Conservation (phyloP, 2,329 filamentous ascomycete genomes). For the Septoria linicola region DNA sequence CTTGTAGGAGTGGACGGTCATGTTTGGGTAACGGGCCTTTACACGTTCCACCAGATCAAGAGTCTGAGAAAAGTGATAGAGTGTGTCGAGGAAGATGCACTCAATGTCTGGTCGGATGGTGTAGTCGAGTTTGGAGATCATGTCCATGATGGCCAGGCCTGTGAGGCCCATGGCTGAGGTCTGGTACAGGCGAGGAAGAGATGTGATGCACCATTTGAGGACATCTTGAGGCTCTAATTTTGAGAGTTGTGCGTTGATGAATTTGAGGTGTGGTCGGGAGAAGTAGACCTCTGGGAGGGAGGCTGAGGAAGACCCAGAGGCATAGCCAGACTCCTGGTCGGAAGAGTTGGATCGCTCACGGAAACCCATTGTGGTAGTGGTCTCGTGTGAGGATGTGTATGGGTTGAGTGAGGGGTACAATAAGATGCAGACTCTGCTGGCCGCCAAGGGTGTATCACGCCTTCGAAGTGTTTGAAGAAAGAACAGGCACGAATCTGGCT, state of each 20-base stretch:
- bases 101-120: constrained; percentile 56
- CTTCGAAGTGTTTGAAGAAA: too few relatives aligned
- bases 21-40: constrained; percentile 70
- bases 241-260: constrained; percentile 86
- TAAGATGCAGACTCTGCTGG: constrained; percentile 7
- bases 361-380: constrained; percentile 19
- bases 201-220: constrained; percentile 85
- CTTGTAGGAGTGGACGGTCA: constrained; percentile 85
- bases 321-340: constrained; percentile 79
- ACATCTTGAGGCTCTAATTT: constrained; percentile 86
- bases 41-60: constrained; percentile 62
- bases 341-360: constrained; percentile 24
- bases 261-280: constrained; percentile 81
- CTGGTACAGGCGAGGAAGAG: constrained; percentile 63
- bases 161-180: constrained; percentile 54
- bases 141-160: constrained; percentile 55
- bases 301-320: constrained; percentile 63
- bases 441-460: too few relatives aligned
- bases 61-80: constrained; percentile 54
- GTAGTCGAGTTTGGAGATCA: constrained; percentile 72
- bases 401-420: neutral
- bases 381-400: too few relatives aligned
- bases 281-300: constrained; percentile 76
- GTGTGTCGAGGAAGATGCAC: constrained; percentile 56
- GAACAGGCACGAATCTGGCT: too few relatives aligned